These are phyloP conservation scores for Chaetoceros muelleri DNA, from an alignment of 108 stramenopile genomes.

Conservation along the genomic window DNA sequence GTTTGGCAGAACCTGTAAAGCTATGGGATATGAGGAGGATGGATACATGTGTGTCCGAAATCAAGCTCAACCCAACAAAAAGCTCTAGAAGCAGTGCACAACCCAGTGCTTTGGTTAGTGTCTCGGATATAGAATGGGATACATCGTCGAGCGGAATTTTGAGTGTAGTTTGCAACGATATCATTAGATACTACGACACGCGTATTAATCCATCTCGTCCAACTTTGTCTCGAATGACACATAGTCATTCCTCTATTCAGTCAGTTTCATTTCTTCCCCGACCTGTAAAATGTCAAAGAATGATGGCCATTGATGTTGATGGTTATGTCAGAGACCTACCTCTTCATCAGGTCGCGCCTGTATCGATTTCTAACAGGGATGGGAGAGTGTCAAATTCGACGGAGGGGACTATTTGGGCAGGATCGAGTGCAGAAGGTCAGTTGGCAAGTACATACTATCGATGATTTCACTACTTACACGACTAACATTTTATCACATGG, in stretches of 20 bases:
- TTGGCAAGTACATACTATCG: conserved; percentile 6
- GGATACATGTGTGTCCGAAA: conserved; percentile 53
- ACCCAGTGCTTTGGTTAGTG: not conserved
- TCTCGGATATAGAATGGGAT: conserved; percentile 36
- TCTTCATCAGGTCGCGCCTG: conserved; percentile 32
- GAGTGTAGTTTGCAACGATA: conserved; percentile 31
- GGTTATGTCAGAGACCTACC: conserved; percentile 32
- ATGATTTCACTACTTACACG: not conserved
- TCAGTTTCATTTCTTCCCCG: conserved; percentile 19
- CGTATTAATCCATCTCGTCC: conserved; percentile 34
- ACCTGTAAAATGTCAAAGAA: conserved; percentile 16
- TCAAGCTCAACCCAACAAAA: conserved; percentile 8
- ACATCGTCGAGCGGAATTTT: conserved; percentile 29
- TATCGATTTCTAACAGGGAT: conserved; percentile 63
- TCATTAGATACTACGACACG: conserved; percentile 48
- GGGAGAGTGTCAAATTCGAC: conserved; percentile 47
- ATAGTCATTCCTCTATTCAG: conserved; percentile 9
- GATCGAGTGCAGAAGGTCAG: conserved; percentile 26
- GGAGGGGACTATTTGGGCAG: conserved; percentile 39
- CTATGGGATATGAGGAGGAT: conserved; percentile 63
- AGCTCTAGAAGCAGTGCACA: not conserved
- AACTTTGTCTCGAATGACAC: conserved; percentile 23
- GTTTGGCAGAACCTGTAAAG: conserved; percentile 46
- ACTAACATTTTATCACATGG: not conserved
- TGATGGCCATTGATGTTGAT: conserved; percentile 38